Base-by-base conservation (phyloP, 495 filamentous ascomycete genomes). In the Annulohypoxylon maeteangense region DNA sequence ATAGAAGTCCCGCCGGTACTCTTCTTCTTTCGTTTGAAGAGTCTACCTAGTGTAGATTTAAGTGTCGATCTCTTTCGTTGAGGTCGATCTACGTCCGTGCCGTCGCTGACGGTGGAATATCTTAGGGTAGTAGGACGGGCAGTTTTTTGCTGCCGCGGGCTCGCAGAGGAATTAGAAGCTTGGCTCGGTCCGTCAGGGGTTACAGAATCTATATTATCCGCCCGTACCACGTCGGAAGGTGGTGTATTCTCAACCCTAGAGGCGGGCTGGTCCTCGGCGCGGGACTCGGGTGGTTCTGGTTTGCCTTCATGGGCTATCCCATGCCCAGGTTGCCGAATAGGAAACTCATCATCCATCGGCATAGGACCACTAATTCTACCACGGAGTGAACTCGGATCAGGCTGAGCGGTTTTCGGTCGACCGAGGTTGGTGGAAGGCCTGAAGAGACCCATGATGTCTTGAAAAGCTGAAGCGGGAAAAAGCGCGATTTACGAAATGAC, bases 281-380 rank as follows among this genome's bases (percentile, higher is more conserved):
- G 34, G 63, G 72, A 63, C 27, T 72, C 73, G 8, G 42, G 50
- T 32, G 61, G 67, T 23, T 69, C 58, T 23, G 68, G 40, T 20
- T 6, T 12, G 20, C 27, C 70, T 48, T 75, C 65, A 16, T 72
- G 22, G 70, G 77, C 74, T 10, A 79, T 80, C 31, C 67, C 70
- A 0, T 81, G 67, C 1, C 78, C 81, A 1, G 78, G 78, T 11
- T 75, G 78, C 36, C 82, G 77, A 10, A 83, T 83, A 0, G 84
- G 80, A 63, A 87, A 85, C 42, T 86, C 85, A 36, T 85, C 83
- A 58, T 85, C 82, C 25, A 85, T 83, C 20, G 82, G 81, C 34
- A 86, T 85, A 68, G 86, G 86, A 20, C 77, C 81, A 16, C 84
- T 86, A 42, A 87, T 87, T 74, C 82, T 85, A 31, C 84, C 83